These are phyloP conservation scores for Fomitopsis serialis DNA, from an alignment of 768 basidiomycete genomes.

Conservation along the genomic window DNA sequence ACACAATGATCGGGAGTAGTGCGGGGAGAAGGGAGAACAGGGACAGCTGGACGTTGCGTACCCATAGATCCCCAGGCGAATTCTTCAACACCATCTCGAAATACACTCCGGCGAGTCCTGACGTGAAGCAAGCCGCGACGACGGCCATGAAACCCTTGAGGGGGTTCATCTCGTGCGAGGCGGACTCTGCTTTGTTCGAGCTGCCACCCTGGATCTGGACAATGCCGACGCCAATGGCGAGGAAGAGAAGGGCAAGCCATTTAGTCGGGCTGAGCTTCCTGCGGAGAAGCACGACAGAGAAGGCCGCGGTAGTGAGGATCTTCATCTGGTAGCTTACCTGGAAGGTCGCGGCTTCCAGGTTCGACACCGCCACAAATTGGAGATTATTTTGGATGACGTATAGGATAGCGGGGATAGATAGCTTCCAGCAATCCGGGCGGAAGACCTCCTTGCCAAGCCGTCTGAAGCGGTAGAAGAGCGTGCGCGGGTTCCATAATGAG, in stretches of 20 bases:
- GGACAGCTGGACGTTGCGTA: constrained; percentile 93
- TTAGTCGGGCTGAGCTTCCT: constrained; percentile 68
- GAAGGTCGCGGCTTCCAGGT: constrained; percentile 93
- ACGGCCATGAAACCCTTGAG: constrained; percentile 89
- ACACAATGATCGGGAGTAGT: constrained; percentile 66
- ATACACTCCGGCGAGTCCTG: constrained; percentile 94
- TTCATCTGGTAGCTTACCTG: constrained; percentile 98
- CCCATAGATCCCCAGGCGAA: constrained; percentile 87
- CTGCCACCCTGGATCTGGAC: constrained; percentile 44
- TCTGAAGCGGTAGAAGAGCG: constrained; percentile 42
- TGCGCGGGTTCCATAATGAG: constrained; percentile 32
- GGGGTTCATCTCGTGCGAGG: constrained; percentile 62
- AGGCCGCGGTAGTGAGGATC: constrained; percentile 88
- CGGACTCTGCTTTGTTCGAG: constrained; percentile 5
- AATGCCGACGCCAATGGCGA: constrained; percentile 85
- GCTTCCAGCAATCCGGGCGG: constrained; percentile 92
- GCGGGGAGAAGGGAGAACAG: constrained; percentile 92
- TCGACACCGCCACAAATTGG: constrained; percentile 91
- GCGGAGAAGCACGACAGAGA: constrained; percentile 78
- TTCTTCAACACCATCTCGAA: constrained; percentile 97
- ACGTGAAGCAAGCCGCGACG: constrained; percentile 87
- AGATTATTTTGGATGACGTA: constrained; percentile 96
- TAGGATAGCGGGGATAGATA: constrained; percentile 94
- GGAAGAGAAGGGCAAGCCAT: constrained; percentile 81
- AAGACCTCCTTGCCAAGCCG: constrained; percentile 67